phyloP scores from a whole-genome alignment of 2,329 filamentous ascomycete genomes.

The Achaetomium macrosporum region DNA sequence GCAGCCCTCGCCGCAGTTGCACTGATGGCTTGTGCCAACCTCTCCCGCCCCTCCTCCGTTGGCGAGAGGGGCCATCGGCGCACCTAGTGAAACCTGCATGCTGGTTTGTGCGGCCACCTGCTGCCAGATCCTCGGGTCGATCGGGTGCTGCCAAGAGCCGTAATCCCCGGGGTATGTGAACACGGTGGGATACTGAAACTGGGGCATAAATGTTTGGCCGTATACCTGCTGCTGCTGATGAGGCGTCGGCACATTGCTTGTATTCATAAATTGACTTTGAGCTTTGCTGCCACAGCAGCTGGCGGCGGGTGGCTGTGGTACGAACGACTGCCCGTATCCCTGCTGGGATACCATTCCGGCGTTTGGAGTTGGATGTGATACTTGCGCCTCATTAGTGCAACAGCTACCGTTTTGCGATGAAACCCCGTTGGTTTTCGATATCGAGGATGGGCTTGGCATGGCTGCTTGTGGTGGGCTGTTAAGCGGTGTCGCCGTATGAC shows the following conservation, averaged over 20 bases:
- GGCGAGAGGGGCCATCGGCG: constrained; percentile 6
- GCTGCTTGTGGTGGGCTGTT: constrained; percentile 19
- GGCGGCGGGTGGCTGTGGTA: constrained; percentile 30
- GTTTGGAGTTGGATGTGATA: not conserved
- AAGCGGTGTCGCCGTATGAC: constrained; percentile 7
- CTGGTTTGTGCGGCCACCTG: constrained; percentile 32
- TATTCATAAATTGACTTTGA: not conserved
- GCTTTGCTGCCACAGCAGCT: constrained; percentile 20
- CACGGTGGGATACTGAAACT: constrained; percentile 39
- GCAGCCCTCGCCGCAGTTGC: constrained; percentile 60
- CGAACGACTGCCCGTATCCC: constrained; percentile 15
- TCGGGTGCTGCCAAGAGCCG: constrained; percentile 49
- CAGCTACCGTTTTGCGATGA: constrained; percentile 28
- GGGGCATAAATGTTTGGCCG: constrained; percentile 26
- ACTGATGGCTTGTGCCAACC: constrained; percentile 37
- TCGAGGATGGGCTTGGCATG: not conserved
- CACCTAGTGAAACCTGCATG: constrained; percentile 1
- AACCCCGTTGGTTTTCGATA: constrained; percentile 9
- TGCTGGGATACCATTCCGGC: not conserved
- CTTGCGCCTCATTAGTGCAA: constrained; percentile 29
- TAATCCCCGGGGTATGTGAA: constrained; percentile 50
- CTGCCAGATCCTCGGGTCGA: constrained; percentile 49
- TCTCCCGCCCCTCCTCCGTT: constrained; percentile 6
- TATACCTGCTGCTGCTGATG: constrained; percentile 2
- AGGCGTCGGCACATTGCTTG: constrained; percentile 3